These are phyloP conservation scores for Penicillium robsamsonii DNA, from an alignment of 495 filamentous ascomycete species.

Conservation along the genomic window DNA sequence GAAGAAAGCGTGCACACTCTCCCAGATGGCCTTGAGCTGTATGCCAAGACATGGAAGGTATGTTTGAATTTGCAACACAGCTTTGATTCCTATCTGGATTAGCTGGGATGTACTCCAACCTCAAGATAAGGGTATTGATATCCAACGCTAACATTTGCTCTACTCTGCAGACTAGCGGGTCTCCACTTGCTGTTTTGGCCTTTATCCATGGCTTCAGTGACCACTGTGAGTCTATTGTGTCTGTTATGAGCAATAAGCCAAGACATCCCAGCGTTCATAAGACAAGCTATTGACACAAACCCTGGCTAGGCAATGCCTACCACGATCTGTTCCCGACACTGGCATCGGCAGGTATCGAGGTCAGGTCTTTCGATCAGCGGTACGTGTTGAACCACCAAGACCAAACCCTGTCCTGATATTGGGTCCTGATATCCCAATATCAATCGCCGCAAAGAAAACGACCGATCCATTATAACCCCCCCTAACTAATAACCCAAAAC, in stretches of 20 bases:
- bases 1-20: conserved; percentile 38
- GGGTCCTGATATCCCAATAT: not conserved
- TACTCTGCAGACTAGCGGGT: conserved; percentile 43
- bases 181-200: conserved; percentile 63
- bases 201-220: conserved; percentile 89
- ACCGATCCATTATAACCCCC: not conserved
- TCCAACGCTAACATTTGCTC: conserved; percentile 2
- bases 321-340: conserved; percentile 64
- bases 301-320: conserved; percentile 59
- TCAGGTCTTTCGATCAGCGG: conserved; percentile 77
- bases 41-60: conserved; percentile 87
- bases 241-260: not conserved
- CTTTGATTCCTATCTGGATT: not conserved
- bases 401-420: not conserved
- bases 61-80: conserved; percentile 22
- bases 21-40: conserved; percentile 59
- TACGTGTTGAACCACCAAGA: conserved; percentile 6
- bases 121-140: not conserved
- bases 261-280: not conserved
- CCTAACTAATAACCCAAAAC: not conserved
- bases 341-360: conserved; percentile 67
- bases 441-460: not conserved
- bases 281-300: conserved; percentile 2
- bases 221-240: conserved; percentile 50
- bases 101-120: not conserved